These are phyloP conservation scores for Phaffia rhodozyma DNA, from an alignment of 1,284 basidiomycete species.

Conservation along the genomic window DNA sequence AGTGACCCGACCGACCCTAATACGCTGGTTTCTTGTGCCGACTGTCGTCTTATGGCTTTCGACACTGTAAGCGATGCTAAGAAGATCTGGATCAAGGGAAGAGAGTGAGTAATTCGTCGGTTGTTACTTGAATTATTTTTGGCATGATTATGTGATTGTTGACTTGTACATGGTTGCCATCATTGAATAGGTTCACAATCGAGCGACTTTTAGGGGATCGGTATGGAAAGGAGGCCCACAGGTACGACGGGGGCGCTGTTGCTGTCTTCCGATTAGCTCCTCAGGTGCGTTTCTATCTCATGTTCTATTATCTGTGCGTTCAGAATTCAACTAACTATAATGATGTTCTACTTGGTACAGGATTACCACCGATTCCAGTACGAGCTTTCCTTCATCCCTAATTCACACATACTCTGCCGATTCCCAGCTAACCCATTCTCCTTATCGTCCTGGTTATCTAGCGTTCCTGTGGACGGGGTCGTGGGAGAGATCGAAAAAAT, in stretches of 20 bases:
- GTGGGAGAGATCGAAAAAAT: constrained; percentile 26
- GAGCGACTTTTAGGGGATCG: constrained; percentile 63
- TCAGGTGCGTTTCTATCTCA: neutral
- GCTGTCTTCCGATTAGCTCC: constrained; percentile 53
- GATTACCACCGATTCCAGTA: constrained; percentile 96
- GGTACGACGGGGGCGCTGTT: constrained; percentile 57
- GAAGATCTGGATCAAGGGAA: constrained; percentile 90
- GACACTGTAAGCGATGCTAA: constrained; percentile 74
- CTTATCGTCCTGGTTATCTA: neutral
- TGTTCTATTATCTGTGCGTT: neutral
- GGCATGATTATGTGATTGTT: no score
- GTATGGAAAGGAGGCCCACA: constrained; percentile 54
- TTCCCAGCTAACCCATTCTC: no score
- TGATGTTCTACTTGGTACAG: constrained; percentile 15
- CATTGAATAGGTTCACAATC: constrained; percentile 44
- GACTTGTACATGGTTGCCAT: no score
- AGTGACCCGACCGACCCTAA: constrained; percentile 59
- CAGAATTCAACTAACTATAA: neutral
- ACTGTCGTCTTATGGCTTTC: constrained; percentile 91
- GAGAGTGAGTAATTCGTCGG: constrained; percentile 46
- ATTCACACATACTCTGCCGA: no score
- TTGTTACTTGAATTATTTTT: no score
- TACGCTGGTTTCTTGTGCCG: constrained; percentile 74
- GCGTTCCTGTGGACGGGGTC: constrained; percentile 58
- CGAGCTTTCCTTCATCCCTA: neutral